Conservation (phyloP, 768 basidiomycete genomes). For the Chiua virens region DNA sequence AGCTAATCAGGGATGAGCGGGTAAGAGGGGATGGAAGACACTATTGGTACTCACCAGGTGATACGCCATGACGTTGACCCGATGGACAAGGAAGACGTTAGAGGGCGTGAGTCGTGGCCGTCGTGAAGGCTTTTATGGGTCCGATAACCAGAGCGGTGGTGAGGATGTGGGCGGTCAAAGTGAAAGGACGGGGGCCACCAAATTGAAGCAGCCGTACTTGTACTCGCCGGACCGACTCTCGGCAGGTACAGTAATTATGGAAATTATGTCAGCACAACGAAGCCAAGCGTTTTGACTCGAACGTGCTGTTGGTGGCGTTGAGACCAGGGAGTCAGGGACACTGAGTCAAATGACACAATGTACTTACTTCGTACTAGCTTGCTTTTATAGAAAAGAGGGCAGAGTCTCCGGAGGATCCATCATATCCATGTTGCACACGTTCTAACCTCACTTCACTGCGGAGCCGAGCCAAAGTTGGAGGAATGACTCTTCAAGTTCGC, state of each 20-base stretch:
- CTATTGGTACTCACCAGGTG: conserved; percentile 42
- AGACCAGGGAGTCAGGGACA: not conserved
- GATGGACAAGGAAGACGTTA: not conserved
- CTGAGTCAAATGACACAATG: too few relatives aligned
- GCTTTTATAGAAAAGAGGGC: too few relatives aligned
- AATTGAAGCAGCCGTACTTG: too few relatives aligned
- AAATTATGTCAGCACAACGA: conserved; percentile 20
- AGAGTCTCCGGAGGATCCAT: not conserved
- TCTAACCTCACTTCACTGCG: conserved; percentile 15
- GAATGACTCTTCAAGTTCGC: too few relatives aligned
- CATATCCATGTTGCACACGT: conserved; percentile 6
- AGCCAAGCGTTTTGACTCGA: too few relatives aligned
- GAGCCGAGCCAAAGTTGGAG: not conserved
- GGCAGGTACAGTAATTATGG: conserved; percentile 8
- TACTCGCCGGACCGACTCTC: not conserved
- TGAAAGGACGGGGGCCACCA: not conserved
- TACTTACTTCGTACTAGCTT: not conserved
- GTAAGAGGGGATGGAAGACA: not conserved
- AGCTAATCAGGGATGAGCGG: conserved; percentile 13
- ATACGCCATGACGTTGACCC: conserved; percentile 44
- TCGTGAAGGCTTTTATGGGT: not conserved
- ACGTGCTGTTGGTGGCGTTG: too few relatives aligned
- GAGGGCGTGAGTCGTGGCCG: conserved; percentile 2
- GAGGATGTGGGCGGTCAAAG: conserved; percentile 3
- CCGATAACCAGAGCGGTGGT: not conserved